Evolutionary conservation across 257 asterid species (phyloP).

Genomic region (Mentha longifolia): DNA sequence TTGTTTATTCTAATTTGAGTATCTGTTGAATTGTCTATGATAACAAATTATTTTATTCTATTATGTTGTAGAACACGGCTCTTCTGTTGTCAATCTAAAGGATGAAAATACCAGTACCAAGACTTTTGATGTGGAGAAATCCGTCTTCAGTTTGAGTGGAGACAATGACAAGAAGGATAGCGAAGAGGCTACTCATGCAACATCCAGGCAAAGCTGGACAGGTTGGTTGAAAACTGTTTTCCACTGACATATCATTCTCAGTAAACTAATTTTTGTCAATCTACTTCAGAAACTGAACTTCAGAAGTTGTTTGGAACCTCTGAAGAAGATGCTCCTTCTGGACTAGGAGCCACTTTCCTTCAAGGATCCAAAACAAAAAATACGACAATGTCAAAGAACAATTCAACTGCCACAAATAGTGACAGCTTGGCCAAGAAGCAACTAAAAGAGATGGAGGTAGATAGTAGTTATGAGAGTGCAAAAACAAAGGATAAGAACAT

Average conservation of each 20-base stretch:
- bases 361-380: constrained; percentile 36
- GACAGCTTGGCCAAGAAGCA: constrained; percentile 26
- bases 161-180: constrained; percentile 25
- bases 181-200: constrained; percentile 22
- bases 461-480: constrained; percentile 24
- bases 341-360: constrained; percentile 26
- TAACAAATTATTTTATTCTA: constrained; percentile 19
- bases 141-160: constrained; percentile 10
- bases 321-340: constrained; percentile 22
- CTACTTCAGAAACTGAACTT: constrained; percentile 45
- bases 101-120: constrained; percentile 24
- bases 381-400: constrained; percentile 21
- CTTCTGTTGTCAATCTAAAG: constrained; percentile 27
- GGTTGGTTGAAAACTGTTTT: constrained; percentile 31
- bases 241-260: background rate
- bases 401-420: background rate
- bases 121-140: constrained; percentile 8
- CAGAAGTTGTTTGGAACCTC: constrained; percentile 38
- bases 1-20: constrained; percentile 6
- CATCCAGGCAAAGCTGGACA: constrained; percentile 38
- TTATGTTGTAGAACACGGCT: constrained; percentile 32
- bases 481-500: constrained; percentile 19
- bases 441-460: constrained; percentile 35
- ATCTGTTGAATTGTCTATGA: constrained; percentile 2
- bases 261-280: constrained; percentile 13